Conservation (phyloP, 768 basidiomycete genomes). For the Kwoniella dendrophila region DNA sequence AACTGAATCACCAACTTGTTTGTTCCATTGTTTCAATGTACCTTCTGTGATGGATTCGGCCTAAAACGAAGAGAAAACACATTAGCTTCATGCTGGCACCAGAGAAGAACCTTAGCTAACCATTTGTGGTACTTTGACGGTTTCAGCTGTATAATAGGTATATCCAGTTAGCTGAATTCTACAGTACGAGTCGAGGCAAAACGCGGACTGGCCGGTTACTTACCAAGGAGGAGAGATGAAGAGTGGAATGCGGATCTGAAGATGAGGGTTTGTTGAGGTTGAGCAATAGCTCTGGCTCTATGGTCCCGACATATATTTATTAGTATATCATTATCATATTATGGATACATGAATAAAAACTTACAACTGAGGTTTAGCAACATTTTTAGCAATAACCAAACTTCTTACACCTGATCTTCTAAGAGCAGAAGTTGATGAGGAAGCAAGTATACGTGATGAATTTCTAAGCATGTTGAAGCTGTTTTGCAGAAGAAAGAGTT, state of each 20-base stretch:
- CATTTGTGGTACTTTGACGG: slow-evolving; percentile 94
- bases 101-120: slow-evolving; percentile 48
- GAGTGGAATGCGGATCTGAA: slow-evolving; percentile 42
- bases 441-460: slow-evolving; percentile 24
- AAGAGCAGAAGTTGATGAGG: slow-evolving; percentile 15
- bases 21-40: slow-evolving; percentile 90
- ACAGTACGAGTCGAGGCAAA: background rate
- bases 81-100: slow-evolving; percentile 3
- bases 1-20: slow-evolving; percentile 88
- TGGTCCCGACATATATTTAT: background rate
- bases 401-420: slow-evolving; percentile 21
- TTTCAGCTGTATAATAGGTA: slow-evolving; percentile 62
- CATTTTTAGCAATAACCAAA: slow-evolving; percentile 12
- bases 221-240: slow-evolving; percentile 43
- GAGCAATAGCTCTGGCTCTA: slow-evolving; percentile 9
- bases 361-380: slow-evolving; percentile 22
- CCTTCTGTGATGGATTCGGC: slow-evolving; percentile 97
- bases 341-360: background rate
- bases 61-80: slow-evolving; percentile 10
- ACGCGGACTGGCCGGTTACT: slow-evolving; percentile 7
- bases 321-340: background rate
- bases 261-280: slow-evolving; percentile 11
- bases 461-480: slow-evolving; percentile 29
- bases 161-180: background rate
- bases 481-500: background rate